Evolutionary conservation across 129 eudicot genomes (phyloP), one percentile per base, ranked within the genome.

Genomic region (Flaveria bidentis): DNA sequence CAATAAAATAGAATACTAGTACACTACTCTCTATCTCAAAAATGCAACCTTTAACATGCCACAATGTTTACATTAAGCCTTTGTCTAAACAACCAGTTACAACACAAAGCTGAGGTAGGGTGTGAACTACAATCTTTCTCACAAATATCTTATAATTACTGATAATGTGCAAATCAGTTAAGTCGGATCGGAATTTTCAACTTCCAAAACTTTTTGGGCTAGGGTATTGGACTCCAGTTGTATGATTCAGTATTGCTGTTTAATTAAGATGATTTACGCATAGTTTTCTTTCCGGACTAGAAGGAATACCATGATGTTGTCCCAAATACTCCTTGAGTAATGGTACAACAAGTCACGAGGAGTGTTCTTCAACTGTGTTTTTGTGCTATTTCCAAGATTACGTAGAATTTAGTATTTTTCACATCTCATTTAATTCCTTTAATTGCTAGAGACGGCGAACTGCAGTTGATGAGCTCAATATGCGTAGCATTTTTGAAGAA

Each of bases 401-500:
- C 30, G 36, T 50, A 28, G 56, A 33, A 22, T 69, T 41, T 45
- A 44, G 49, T 61, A 30, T 2, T 14, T 20, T 68, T 44, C 8
- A 4, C 30, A 4, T 67, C 56, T 76, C 28, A 41, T 26, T 22
- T 67, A 33, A 5, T 77, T 69, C 16, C 53, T 49, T 60, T 46
- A 47, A 75, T 78, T 76, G 80, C 68, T 73, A 91, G 97, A 94
- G 98, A 88, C 89, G 98, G 57, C 81, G 96, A 82, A 94, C 98
- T 47, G 91, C 97, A 11, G 81, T 88, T 16, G 98, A 93, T 84
- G 98, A 93, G 83, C 96, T 93, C 78, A 93, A 91, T 77, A 93
- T 93, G 98, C 93, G 98, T 45, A 91, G 87, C 83, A 94, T 94
- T 71, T 94, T 94, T 83, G 97, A 85, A 83, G 98, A 94, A 72